Conservation (phyloP, 2,329 filamentous ascomycete species). For the Sporothrix pallida region DNA sequence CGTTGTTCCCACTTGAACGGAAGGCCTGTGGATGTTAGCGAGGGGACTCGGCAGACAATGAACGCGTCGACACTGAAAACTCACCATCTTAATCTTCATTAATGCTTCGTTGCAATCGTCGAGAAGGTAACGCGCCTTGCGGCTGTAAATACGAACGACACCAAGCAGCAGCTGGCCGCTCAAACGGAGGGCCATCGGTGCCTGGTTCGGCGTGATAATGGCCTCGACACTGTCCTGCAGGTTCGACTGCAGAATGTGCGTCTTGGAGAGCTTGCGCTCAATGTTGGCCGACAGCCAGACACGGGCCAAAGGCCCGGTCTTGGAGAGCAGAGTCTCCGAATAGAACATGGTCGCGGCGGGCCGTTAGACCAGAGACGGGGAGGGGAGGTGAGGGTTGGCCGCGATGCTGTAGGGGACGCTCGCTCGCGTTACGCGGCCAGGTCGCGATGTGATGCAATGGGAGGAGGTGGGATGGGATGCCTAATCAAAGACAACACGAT, state of each 20-base stretch:
- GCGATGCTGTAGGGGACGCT: neutral
- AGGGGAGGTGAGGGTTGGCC: neutral
- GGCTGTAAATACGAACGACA: constrained; percentile 95
- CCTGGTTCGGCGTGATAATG: constrained; percentile 91
- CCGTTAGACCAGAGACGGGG: constrained; percentile 8
- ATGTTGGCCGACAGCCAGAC: constrained; percentile 98
- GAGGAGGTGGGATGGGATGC: constrained; percentile 3
- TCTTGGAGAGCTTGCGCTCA: constrained; percentile 97
- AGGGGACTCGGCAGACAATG: constrained; percentile 33
- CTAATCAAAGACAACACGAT: neutral
- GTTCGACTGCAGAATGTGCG: constrained; percentile 92
- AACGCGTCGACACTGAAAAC: constrained; percentile 53
- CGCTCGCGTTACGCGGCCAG: constrained; percentile 25
- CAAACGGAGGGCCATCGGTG: constrained; percentile 90
- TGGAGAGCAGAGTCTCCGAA: constrained; percentile 91
- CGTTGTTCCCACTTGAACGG: constrained; percentile 90
- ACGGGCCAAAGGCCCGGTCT: constrained; percentile 94
- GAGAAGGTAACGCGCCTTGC: constrained; percentile 93
- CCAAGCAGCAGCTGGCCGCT: constrained; percentile 93
- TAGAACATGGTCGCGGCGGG: constrained; percentile 77
- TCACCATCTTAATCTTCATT: constrained; percentile 91
- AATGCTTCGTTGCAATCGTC: constrained; percentile 98
- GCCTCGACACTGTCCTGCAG: constrained; percentile 93
- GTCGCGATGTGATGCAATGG: constrained; percentile 17
- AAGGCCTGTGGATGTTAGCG: constrained; percentile 69